phyloP scores from a whole-genome alignment of 805 yeast species.

The Myxozyma kluyveri region DNA sequence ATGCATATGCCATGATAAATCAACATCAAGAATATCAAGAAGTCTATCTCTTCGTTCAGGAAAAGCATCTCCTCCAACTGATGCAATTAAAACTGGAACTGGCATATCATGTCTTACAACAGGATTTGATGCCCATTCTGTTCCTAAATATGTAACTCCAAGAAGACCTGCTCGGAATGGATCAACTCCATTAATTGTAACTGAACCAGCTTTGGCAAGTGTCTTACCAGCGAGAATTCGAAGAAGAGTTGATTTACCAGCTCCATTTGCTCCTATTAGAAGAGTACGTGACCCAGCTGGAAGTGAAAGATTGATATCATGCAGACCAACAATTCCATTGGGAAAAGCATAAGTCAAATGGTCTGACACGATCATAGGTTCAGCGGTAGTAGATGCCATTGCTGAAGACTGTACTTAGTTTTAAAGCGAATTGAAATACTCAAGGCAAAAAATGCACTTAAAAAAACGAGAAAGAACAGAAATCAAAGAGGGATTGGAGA shows the following conservation, averaged over 20 bases:
- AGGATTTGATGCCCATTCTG: conserved; percentile 95
- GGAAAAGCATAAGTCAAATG: conserved; percentile 70
- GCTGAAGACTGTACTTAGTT: too few species aligned
- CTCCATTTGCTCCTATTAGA: conserved; percentile 85
- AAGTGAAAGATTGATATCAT: conserved; percentile 58
- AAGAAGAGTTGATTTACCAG: conserved; percentile 89
- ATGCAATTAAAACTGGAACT: conserved; percentile 69
- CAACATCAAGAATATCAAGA: conserved; percentile 76
- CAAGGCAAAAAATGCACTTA: not conserved
- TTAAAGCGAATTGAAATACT: not conserved
- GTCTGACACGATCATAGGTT: conserved; percentile 53
- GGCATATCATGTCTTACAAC: conserved; percentile 89
- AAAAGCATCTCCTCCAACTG: conserved; percentile 77
- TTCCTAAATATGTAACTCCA: conserved; percentile 75
- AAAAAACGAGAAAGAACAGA: too few species aligned
- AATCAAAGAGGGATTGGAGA: too few species aligned
- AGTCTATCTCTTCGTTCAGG: conserved; percentile 75
- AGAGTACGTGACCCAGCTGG: conserved; percentile 73
- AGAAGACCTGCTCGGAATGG: conserved; percentile 68
- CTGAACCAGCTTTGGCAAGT: conserved; percentile 67
- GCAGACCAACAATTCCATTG: conserved; percentile 61
- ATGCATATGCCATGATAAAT: conserved; percentile 88
- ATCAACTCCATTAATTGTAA: conserved; percentile 75
- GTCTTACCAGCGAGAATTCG: conserved; percentile 89
- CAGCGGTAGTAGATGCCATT: conserved; percentile 43